Evolutionary conservation across 2,329 filamentous ascomycete genomes (phyloP).

Genomic region (Trichoderma hamatum): DNA sequence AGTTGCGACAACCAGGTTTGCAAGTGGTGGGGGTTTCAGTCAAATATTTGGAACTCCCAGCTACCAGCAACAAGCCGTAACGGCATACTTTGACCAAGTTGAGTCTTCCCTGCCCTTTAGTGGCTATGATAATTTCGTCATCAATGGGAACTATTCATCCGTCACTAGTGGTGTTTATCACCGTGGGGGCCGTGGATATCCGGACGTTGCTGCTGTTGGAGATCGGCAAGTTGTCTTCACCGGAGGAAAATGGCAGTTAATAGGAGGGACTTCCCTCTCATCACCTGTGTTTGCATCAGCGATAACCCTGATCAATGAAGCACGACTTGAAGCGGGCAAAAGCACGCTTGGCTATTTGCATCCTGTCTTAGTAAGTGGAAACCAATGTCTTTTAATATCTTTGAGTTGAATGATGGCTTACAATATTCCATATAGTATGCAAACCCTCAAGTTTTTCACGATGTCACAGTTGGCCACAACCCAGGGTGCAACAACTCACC

Average conservation of each 20-base stretch:
- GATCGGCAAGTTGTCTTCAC: conserved; percentile 46
- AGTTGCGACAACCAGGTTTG: conserved; percentile 42
- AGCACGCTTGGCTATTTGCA: conserved; percentile 20
- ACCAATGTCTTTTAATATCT: not conserved
- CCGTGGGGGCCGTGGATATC: conserved; percentile 46
- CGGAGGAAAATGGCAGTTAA: conserved; percentile 46
- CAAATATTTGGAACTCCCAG: conserved; percentile 50
- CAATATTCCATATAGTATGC: not conserved
- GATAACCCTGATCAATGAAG: conserved; percentile 36
- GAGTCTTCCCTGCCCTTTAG: not conserved
- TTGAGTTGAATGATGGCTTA: not conserved
- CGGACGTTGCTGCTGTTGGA: conserved; percentile 50
- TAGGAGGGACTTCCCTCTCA: conserved; percentile 52
- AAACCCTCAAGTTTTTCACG: not conserved
- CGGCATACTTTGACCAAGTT: conserved; percentile 37
- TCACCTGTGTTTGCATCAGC: conserved; percentile 39
- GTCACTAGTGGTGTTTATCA: conserved; percentile 48
- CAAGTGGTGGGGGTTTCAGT: conserved; percentile 50
- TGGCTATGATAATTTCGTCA: conserved; percentile 38
- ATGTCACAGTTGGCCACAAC: not conserved
- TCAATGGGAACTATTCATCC: conserved; percentile 30
- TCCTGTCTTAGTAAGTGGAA: not conserved
- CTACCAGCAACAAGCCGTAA: not conserved
- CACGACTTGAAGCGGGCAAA: conserved; percentile 33
- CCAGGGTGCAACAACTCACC: not conserved